Evolutionary conservation across 208 protist species (phyloP).

Genomic region (Trypanosoma avium): DNA sequence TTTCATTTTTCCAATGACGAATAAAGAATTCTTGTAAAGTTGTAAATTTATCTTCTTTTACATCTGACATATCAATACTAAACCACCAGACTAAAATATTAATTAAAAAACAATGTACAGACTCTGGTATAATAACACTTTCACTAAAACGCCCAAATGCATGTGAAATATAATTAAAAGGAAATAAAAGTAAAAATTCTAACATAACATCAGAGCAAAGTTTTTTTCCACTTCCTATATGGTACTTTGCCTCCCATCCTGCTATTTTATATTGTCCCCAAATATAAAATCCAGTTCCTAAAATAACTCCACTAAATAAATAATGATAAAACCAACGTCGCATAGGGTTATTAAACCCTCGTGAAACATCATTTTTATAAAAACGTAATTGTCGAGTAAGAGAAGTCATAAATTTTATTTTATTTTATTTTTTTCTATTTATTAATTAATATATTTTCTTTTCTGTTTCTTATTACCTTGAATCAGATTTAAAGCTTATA

Average conservation of each 20-base stretch:
- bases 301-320: conserved; percentile 33
- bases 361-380: conserved; percentile 52
- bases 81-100: conserved; percentile 53
- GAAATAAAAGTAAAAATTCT: conserved; percentile 65
- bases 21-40: conserved; percentile 84
- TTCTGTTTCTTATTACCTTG: neutral
- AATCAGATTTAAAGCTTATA: neutral
- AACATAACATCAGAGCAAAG: conserved; percentile 61
- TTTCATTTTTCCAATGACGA: conserved; percentile 48
- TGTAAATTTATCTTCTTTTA: conserved; percentile 31
- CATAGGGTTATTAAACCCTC: conserved; percentile 53
- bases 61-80: conserved; percentile 48
- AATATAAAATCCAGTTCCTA: conserved; percentile 35
- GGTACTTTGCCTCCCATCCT: conserved; percentile 50
- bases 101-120: conserved; percentile 49
- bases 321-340: conserved; percentile 82
- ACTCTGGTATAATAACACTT: conserved; percentile 33
- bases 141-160: conserved; percentile 45
- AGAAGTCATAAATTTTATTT: neutral
- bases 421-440: neutral
- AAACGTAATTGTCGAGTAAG: conserved; percentile 29
- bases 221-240: conserved; percentile 32
- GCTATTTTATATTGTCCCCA: conserved; percentile 54
- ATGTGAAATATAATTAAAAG: conserved; percentile 67
- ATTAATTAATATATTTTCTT: neutral